phyloP scores from a whole-genome alignment of 2,329 filamentous ascomycete species.

The Botrytis byssoidea region DNA sequence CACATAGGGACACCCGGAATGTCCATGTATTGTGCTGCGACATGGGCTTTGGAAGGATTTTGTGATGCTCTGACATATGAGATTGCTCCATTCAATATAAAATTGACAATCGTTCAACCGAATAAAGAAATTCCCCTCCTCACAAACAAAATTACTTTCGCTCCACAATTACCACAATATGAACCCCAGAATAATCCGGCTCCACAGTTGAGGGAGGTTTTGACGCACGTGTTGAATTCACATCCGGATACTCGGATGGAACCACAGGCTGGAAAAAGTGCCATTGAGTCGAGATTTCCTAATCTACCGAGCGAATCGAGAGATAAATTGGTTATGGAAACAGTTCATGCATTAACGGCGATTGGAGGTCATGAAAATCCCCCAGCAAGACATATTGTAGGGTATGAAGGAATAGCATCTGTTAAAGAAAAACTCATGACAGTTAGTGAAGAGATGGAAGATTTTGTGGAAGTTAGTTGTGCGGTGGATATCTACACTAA shows the following conservation, averaged over 20 bases:
- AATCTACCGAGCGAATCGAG: constrained; percentile 66
- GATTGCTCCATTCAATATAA: constrained; percentile 94
- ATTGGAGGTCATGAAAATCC: constrained; percentile 97
- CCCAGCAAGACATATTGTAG: constrained; percentile 89
- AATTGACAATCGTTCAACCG: constrained; percentile 91
- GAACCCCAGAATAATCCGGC: constrained; percentile 69
- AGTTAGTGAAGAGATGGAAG: constrained; percentile 92
- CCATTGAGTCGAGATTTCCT: constrained; percentile 68
- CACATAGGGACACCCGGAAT: constrained; percentile 92
- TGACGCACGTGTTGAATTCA: constrained; percentile 74
- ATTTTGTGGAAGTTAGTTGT: constrained; percentile 84
- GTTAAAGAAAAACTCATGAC: constrained; percentile 97
- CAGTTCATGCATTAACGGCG: constrained; percentile 83
- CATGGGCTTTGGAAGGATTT: constrained; percentile 93
- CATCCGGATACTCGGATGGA: constrained; percentile 61
- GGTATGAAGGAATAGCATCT: constrained; percentile 78
- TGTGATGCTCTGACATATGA: constrained; percentile 96
- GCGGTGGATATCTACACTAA: constrained; percentile 38
- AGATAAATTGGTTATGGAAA: constrained; percentile 78
- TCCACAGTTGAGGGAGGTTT: constrained; percentile 78
- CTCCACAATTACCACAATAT: constrained; percentile 72
- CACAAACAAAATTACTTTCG: constrained; percentile 82
- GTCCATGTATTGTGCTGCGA: constrained; percentile 85
- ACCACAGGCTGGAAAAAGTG: constrained; percentile 30
- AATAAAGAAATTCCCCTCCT: constrained; percentile 89